These are phyloP conservation scores for Podospora fimiseda DNA, from an alignment of 495 filamentous ascomycete genomes.

Conservation along the genomic window DNA sequence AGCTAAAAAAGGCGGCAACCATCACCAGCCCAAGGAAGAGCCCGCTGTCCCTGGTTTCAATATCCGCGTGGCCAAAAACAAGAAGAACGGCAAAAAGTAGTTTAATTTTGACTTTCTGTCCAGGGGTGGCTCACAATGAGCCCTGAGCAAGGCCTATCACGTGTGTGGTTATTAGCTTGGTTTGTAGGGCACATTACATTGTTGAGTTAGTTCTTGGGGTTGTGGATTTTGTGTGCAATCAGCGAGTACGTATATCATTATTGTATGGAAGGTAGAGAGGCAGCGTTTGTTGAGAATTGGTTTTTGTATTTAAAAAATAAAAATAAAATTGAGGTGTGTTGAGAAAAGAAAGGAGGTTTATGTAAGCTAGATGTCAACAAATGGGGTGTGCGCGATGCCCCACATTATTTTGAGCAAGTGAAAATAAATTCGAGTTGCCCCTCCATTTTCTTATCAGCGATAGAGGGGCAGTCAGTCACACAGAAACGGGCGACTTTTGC, in stretches of 20 bases:
- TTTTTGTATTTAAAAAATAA: no score
- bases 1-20: slow-evolving; percentile 70
- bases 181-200: background rate
- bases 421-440: slow-evolving; percentile 15
- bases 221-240: background rate
- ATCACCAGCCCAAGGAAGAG: slow-evolving; percentile 33
- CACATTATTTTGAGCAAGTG: slow-evolving; percentile 17
- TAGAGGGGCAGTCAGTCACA: background rate
- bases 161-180: no score
- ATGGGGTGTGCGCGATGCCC: no score
- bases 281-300: no score
- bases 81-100: slow-evolving; percentile 57
- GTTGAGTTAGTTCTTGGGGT: background rate
- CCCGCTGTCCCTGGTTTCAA: slow-evolving; percentile 62
- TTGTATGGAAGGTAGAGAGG: no score
- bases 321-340: no score
- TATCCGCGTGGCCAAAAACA: slow-evolving; percentile 83
- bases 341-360: background rate
- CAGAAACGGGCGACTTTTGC: no score
- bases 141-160: no score
- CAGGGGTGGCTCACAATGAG: no score
- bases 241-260: background rate
- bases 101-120: no score
- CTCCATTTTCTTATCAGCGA: slow-evolving; percentile 15
- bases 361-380: no score